Evolutionary conservation across 1,284 basidiomycete species (phyloP).

Genomic region (Melampsora americana): DNA sequence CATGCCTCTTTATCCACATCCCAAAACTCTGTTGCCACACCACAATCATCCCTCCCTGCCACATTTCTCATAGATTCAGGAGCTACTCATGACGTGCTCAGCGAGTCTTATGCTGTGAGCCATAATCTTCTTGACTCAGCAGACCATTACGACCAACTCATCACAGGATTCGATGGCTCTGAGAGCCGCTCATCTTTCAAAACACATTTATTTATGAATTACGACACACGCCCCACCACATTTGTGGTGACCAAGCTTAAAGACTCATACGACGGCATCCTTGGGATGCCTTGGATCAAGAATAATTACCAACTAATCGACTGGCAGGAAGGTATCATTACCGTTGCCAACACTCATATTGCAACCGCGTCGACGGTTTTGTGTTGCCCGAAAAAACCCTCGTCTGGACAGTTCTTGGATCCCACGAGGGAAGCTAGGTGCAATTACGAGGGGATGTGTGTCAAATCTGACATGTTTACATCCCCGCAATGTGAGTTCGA

Average conservation of each 20-base stretch:
- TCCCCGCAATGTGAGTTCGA: too few species aligned
- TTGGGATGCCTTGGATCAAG: background rate
- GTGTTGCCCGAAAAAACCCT: too few species aligned
- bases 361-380: too few species aligned
- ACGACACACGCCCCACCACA: background rate
- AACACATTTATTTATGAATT: background rate
- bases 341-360: too few species aligned
- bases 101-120: background rate
- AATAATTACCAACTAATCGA: background rate
- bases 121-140: background rate
- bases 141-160: background rate
- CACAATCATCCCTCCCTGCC: background rate
- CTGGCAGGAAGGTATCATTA: background rate
- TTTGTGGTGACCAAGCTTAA: background rate
- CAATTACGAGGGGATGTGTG: too few species aligned
- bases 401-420: too few species aligned
- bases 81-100: background rate
- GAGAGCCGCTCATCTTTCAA: background rate
- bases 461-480: too few species aligned
- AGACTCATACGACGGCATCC: background rate
- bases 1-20: too few species aligned
- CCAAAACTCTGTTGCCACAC: background rate
- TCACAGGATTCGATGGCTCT: too few species aligned
- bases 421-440: too few species aligned
- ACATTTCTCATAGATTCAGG: conserved; percentile 16